Base-by-base conservation (phyloP, 495 filamentous ascomycete genomes). In the Hypoxylon trugodes region DNA sequence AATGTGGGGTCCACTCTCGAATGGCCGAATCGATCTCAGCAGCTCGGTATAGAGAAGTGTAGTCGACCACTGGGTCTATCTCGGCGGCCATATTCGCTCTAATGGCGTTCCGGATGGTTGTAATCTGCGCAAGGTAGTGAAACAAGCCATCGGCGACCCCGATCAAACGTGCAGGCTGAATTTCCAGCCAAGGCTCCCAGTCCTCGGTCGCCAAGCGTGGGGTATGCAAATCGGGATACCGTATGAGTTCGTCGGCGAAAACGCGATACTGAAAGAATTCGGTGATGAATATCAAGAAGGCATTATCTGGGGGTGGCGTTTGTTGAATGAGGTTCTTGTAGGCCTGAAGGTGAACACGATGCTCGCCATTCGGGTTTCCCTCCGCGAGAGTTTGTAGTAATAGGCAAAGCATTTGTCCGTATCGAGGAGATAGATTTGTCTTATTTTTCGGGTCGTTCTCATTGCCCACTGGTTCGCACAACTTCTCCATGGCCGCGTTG, bases 251-350 rank as follows among this genome's bases (percentile, higher is more conserved):
- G 69, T 91, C 91, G 22, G 88, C 89, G 54, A 90, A 87, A 63
- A 93, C 90, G 75, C 96, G 90, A 66, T 96, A 96, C 73, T 92
- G 89, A 77, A 96, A 96, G 79, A 96, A 96, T 73, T 96, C 93
- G 73, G 91, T 84, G 63, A 97, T 89, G 70, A 97, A 96, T 59
- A 87, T 86, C 13, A 85, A 77, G 69, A 93, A 91, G 24, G 87
- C 82, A 33, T 86, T 79, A 49, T 91, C 71, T 72, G 84, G 61
- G 63, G 85, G 77, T 68, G 83, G 79, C 75, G 87, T 78, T 56
- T 79, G 76, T 46, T 79, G 69, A n/a, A 95, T 82, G 43, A 96
- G 81, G 46, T 82, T 83, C 57, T 89, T 84, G 59, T 92, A 93
- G 2, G 86, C 90, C 60, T 87, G 79, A 63, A 97, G 88, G 70